Percentiles rank a stretch among this genome's conserved stretches.
Conservation (phyloP, 1,284 basidiomycete species). For the Irpex sp. region DNA sequence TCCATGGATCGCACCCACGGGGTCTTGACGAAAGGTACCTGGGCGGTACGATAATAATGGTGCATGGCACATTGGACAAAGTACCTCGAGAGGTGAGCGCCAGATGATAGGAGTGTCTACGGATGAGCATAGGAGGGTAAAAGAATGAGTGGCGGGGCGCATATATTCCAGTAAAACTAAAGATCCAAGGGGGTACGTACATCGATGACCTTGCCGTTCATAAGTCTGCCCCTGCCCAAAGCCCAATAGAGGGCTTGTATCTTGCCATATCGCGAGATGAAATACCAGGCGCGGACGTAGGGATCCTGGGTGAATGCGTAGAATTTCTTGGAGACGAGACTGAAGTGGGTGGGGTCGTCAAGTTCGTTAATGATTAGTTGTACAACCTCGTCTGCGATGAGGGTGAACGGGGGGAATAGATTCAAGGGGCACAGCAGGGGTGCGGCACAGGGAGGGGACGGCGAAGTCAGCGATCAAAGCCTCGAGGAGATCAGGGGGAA, state of each 20-base stretch:
- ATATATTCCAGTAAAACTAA: constrained; percentile 19
- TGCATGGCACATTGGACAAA: constrained; percentile 72
- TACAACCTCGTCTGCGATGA: constrained; percentile 58
- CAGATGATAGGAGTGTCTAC: constrained; percentile 67
- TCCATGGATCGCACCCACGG: constrained; percentile 65
- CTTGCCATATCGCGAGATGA: constrained; percentile 64
- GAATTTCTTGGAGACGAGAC: constrained; percentile 53
- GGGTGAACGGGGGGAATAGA: constrained; percentile 1
- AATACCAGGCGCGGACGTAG: constrained; percentile 72
- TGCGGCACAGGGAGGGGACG: neutral
- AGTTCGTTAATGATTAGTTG: constrained; percentile 71
- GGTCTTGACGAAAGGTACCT: constrained; percentile 67
- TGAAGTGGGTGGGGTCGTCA: constrained; percentile 56
- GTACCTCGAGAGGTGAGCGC: constrained; percentile 73
- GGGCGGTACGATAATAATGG: constrained; percentile 63
- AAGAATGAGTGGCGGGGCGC: neutral
- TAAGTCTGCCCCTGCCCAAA: constrained; percentile 59
- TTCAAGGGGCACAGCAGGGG: neutral
- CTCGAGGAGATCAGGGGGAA: neutral
- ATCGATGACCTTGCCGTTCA: constrained; percentile 64
- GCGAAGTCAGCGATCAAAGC: constrained; percentile 3
- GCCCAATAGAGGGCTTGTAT: constrained; percentile 70
- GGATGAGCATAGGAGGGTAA: constrained; percentile 12
- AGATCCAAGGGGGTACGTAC: constrained; percentile 39
- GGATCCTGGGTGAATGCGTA: constrained; percentile 64